Base-by-base conservation (phyloP, 768 basidiomycete species). In the Rhizopogon vulgaris region DNA sequence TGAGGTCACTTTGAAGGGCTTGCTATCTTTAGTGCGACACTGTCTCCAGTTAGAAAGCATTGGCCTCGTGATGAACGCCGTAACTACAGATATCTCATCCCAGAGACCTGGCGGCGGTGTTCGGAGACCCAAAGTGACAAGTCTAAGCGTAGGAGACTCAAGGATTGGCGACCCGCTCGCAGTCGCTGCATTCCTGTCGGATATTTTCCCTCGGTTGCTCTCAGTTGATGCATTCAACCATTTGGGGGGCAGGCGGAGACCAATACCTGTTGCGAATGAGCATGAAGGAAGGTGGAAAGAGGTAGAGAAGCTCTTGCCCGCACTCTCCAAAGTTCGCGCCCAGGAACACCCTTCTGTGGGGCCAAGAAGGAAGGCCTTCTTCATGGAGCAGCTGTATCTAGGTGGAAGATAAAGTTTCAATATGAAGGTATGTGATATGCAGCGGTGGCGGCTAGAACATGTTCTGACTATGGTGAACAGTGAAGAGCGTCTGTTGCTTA, bases 1-100 rank as follows among this genome's bases (percentile, higher is more conserved):
- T 32, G 42, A 34, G 3, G 32, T 51, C 30, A 50, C 50, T 25
- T 32, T 51, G 27, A 45, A 45, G 18, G 50, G 50, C n/a, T 28
- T 51, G 17, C 48, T 51, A 2, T 46, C 48, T 51, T 51, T 51
- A 46, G 32, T 51, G 17, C 43, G 42, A 34, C 48, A 50, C 1
- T 51, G 50, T 46, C 48, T 28, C 32, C 32, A 48, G 32, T 28
- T 51, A 28, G 41, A 34, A 28, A 34, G 27, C 15, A 45, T 51
- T 18, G 41, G 42, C 7, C 43, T 51, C 43, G 42, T 51, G 24
- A 46, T 48, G 42, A 48, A 38, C 3, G 41, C 48, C 15, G 18
- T 45, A 12, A 46, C 48, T 12, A 17, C 48, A 49, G 48, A 27
- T 27, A 49, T 41, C 38, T 28, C 48, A 41, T 49, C 41, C 14